A percentile compares a stretch with the other conserved stretches of the same genome.
Conservation (phyloP, 1,139 yeast genomes). For the Meyerozyma elateridarum region DNA sequence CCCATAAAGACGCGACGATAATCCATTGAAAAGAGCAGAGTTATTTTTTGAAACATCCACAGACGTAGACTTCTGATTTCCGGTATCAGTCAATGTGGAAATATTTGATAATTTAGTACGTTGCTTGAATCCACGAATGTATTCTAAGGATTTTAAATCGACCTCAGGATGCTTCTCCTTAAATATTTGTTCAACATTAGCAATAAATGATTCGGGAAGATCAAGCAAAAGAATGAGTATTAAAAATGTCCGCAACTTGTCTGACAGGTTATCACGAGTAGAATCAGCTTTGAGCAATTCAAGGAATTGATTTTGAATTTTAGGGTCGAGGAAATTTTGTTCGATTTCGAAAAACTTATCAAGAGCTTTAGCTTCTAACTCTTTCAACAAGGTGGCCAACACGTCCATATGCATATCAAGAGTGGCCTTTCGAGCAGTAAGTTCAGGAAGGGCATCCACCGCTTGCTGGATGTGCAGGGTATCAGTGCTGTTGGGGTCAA, state of each 20-base stretch:
- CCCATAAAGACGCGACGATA: conserved; percentile 74
- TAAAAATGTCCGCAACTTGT: conserved; percentile 83
- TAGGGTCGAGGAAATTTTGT: conserved; percentile 64
- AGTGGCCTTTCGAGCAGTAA: conserved; percentile 81
- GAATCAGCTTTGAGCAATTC: conserved; percentile 48
- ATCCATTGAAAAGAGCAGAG: conserved; percentile 70
- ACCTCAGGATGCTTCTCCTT: conserved; percentile 48
- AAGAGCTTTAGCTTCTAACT: conserved; percentile 76
- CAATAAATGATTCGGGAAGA: conserved; percentile 57
- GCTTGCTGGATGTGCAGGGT: conserved; percentile 83
- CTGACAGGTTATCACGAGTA: conserved; percentile 57
- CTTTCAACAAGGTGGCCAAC: conserved; percentile 76
- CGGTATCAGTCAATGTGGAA: conserved; percentile 24
- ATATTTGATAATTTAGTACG: conserved; percentile 62
- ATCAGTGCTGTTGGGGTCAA: conserved; percentile 59
- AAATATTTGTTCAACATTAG: conserved; percentile 63
- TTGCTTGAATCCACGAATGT: conserved; percentile 78
- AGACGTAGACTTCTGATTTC: neutral
- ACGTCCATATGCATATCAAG: conserved; percentile 98
- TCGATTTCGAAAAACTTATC: conserved; percentile 93
- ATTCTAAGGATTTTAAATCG: conserved; percentile 61
- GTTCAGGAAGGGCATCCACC: conserved; percentile 85
- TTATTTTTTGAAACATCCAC: conserved; percentile 20
- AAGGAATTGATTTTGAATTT: conserved; percentile 54
- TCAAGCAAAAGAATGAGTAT: conserved; percentile 60